Base-by-base conservation (phyloP, 1,284 basidiomycete genomes). In the Gomphus bonarii region DNA sequence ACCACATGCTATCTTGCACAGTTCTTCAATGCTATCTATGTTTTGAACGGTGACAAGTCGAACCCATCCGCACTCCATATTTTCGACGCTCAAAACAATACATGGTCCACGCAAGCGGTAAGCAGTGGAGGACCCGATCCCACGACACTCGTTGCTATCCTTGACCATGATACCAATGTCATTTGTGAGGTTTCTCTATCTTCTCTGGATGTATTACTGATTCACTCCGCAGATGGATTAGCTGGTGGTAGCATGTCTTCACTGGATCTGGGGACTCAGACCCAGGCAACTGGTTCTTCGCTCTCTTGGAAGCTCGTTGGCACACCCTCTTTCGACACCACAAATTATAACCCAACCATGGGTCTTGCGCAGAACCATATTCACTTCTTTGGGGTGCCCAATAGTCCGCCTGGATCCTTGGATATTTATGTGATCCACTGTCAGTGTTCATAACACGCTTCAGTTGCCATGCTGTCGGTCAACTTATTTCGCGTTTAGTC, bases 341-440 rank as follows among this genome's bases (percentile, higher is more conserved):
- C 66, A 1, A 67, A 65, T 59, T 88, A 86, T 68, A 70, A 80
- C 59, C 85, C 88, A 18, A 81, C 85, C 55, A 84, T 89, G 82
- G 87, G 81, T 0, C 72, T 90, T 35, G 87, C 87, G 6, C 80
- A 88, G 63, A 90, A 90, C 65, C 87, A 90, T 65, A 72, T 90
- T 33, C 81, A 87, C 65, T 92, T 91, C 78, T 73, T 92, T 46
- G 76, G 88, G 61, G 82, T 88, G 2, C 85, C 88, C 7, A 76
- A 73, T 36, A 74, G 80, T 5, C 61, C 78, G 18, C 77, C 82
- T 20, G 91, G 90, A 40, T 79, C 77, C 51, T 85, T 82, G 3
- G 73, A 84, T 59, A 85, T 94, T 59, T 95, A 91, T 64, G 89
- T 94, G 36, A 89, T 95, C 61, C 91, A 95, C 71, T 94, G 88